Evolutionary conservation across 108 stramenopile genomes (phyloP).

Genomic region (Nitzschia inconspicua): DNA sequence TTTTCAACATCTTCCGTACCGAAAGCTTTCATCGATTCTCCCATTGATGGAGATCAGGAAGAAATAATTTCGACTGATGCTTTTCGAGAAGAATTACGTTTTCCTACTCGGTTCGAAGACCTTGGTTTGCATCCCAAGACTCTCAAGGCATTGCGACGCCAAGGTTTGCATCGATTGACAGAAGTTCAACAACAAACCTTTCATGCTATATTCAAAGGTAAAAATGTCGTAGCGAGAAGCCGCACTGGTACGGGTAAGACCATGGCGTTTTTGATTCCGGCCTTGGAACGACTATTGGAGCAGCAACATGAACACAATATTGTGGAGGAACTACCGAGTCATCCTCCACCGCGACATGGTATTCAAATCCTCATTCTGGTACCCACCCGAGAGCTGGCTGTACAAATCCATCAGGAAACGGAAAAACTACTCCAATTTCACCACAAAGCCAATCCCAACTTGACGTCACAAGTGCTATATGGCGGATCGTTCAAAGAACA

Average conservation of each 20-base stretch:
- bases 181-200: constrained; percentile 88
- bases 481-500: constrained; percentile 84
- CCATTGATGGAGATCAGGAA: background rate
- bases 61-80: background rate
- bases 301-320: background rate
- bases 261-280: constrained; percentile 95
- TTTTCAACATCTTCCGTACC: no score
- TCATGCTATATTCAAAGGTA: constrained; percentile 50
- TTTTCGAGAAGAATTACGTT: background rate
- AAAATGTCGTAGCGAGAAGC: constrained; percentile 85
- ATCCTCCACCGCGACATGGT: no score
- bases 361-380: constrained; percentile 77
- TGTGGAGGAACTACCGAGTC: background rate
- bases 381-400: constrained; percentile 93
- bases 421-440: constrained; percentile 42
- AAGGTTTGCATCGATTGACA: constrained; percentile 65
- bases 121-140: constrained; percentile 23
- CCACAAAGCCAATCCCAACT: constrained; percentile 3
- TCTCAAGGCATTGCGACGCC: constrained; percentile 24
- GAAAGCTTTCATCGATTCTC: background rate
- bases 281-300: constrained; percentile 46
- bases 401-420: constrained; percentile 85
- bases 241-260: constrained; percentile 98
- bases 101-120: constrained; percentile 22
- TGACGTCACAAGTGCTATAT: constrained; percentile 52